A percentile compares a stretch with the other conserved stretches of the same genome.
Evolutionary conservation across 352 stramenopile genomes (phyloP).

Genomic region (Hyaloperonospora brassicae): DNA sequence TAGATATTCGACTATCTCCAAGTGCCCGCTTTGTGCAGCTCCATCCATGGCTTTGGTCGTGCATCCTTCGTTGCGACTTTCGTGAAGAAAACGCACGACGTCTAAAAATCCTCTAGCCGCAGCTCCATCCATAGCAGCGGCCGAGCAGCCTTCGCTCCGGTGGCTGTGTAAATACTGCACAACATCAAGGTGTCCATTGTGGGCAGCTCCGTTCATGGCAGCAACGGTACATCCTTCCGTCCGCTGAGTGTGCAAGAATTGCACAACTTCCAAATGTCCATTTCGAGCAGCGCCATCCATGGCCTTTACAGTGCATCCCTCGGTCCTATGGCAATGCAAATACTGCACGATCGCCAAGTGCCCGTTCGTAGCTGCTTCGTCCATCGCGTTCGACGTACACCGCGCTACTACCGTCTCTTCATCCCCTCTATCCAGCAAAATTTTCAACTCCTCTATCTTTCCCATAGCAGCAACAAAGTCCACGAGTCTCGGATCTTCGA

Average conservation of each 20-base stretch:
- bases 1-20: slow-evolving; percentile 26
- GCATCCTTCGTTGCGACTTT: slow-evolving; percentile 23
- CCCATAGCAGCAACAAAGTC: slow-evolving; percentile 24
- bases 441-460: slow-evolving; percentile 15
- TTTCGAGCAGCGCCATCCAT: slow-evolving; percentile 35
- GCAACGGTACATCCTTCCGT: slow-evolving; percentile 32
- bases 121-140: slow-evolving; percentile 30
- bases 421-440: slow-evolving; percentile 13
- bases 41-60: slow-evolving; percentile 30
- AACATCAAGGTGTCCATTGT: slow-evolving; percentile 10
- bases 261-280: slow-evolving; percentile 27
- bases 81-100: slow-evolving; percentile 28
- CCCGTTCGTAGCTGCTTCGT: slow-evolving; percentile 29
- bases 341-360: slow-evolving; percentile 32
- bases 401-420: neutral
- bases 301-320: slow-evolving; percentile 30
- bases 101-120: slow-evolving; percentile 23
- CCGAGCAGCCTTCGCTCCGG: slow-evolving; percentile 23
- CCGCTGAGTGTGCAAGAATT: slow-evolving; percentile 24
- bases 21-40: slow-evolving; percentile 23
- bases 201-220: slow-evolving; percentile 20
- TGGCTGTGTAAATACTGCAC: slow-evolving; percentile 16
- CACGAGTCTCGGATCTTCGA: slow-evolving; percentile 21
- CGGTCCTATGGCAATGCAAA: slow-evolving; percentile 16
- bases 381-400: slow-evolving; percentile 26